Base-by-base conservation (phyloP, 495 filamentous ascomycete species). In the Penicillium arizonense region DNA sequence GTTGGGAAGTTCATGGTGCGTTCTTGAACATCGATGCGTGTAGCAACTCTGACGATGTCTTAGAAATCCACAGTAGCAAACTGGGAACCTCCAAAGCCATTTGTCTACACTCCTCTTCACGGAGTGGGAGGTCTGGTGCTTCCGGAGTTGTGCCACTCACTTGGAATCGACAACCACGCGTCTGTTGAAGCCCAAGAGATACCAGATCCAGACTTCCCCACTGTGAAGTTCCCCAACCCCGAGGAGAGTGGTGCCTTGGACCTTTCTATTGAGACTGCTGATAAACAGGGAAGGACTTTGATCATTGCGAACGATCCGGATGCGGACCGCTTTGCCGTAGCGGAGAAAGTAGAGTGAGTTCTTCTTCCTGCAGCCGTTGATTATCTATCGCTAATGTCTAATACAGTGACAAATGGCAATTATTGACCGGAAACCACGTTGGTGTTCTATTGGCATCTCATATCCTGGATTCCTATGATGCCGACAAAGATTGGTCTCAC, bases 71-170 rank as follows among this genome's bases (percentile, higher is more conserved):
- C 70, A 10, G 67, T 71, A 7, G 28, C 61, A 2, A 44, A 68
- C 9, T 60, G 62, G 56, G 54, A 58, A 10, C 51, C 61, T 4
- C 68, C 70, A 4, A 60, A 50, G 38, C 66, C 67, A 16, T 85
- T 87, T 57, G 77, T 86, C 21, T 90, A 90, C 52, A 89, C 86
- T 2, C 85, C 87, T 8, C 73, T 90, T 67, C 86, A 90, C 58
- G 86, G 87, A 0, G 84, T 88, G 10, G 86, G 86, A 33, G 68
- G 70, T 5, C 50, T 69, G 14, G 82, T 86, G 63, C 69, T 74
- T 43, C 65, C 69, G 20, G 67, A 62, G 3, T 50, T 82, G 18
- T 63, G 77, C 30, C 58, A 63, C 24, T 67, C 69, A n/a, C 59
- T 84, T 38, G 78, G 75, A 1, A 67, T 82, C 24, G 58, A 53